These are phyloP conservation scores for Trichophyton simii DNA, from an alignment of 2,329 filamentous ascomycete species.

Conservation along the genomic window DNA sequence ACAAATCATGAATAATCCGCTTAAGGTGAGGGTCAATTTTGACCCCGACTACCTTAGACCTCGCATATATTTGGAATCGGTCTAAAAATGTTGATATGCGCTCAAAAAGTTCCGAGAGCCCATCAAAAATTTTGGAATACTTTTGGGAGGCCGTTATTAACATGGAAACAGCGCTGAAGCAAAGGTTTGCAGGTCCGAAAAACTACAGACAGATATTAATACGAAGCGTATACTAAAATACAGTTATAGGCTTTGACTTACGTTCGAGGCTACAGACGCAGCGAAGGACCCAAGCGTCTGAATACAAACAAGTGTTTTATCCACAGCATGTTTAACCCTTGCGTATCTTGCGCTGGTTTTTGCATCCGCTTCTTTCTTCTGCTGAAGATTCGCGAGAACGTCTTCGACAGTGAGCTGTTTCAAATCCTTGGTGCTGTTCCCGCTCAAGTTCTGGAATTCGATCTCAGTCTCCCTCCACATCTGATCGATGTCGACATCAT, in stretches of 20 bases:
- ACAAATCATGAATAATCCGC: constrained; percentile 18
- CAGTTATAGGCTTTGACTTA: constrained; percentile 5
- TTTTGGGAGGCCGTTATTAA: constrained; percentile 19
- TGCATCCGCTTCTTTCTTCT: constrained; percentile 16
- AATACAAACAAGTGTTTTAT: constrained; percentile 18
- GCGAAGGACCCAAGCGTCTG: constrained; percentile 17
- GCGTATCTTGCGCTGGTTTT: constrained; percentile 16
- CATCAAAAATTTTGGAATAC: constrained; percentile 21
- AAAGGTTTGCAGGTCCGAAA: constrained; percentile 19
- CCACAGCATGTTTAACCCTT: constrained; percentile 15
- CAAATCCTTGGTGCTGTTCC: constrained; percentile 13
- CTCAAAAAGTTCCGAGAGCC: constrained; percentile 17
- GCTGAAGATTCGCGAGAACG: constrained; percentile 16
- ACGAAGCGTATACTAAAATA: neutral
- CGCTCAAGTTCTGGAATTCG: constrained; percentile 12
- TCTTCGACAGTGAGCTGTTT: constrained; percentile 15
- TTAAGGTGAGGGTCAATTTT: constrained; percentile 17
- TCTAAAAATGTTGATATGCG: constrained; percentile 20
- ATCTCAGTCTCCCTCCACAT: constrained; percentile 13
- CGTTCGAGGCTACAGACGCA: constrained; percentile 19
- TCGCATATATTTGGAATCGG: constrained; percentile 19
- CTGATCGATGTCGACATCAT: constrained; percentile 11
- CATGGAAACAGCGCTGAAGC: constrained; percentile 22
- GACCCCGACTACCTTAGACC: constrained; percentile 14
- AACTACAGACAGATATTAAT: constrained; percentile 11